Evolutionary conservation across 192 early-diverging fungal genomes (phyloP).

Genomic region (Phycomyces blakesleeanus): DNA sequence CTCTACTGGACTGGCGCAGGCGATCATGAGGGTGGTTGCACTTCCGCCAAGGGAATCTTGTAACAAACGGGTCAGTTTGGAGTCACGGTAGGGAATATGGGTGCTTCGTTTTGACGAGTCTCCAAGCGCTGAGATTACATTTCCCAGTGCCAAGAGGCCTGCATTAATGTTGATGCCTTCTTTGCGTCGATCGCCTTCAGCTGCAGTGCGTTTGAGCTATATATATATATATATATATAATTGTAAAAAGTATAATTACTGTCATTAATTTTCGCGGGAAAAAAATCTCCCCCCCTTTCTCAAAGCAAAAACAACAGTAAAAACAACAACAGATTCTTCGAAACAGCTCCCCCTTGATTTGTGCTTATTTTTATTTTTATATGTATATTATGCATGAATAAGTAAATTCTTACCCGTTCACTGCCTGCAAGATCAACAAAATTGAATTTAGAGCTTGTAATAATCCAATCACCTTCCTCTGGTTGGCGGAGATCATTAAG

Average conservation of each 20-base stretch:
- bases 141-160: slow-evolving; percentile 91
- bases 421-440: slow-evolving; percentile 99
- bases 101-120: slow-evolving; percentile 59
- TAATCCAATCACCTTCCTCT: slow-evolving; percentile 26
- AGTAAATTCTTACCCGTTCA: slow-evolving; percentile 65
- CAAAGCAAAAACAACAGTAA: too few relatives aligned
- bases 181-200: slow-evolving; percentile 87
- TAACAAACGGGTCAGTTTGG: slow-evolving; percentile 92
- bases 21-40: slow-evolving; percentile 87
- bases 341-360: too few relatives aligned
- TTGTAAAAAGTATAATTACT: slow-evolving; percentile 3
- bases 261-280: slow-evolving; percentile 3
- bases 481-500: slow-evolving; percentile 6
- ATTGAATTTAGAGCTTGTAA: slow-evolving; percentile 73
- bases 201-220: slow-evolving; percentile 83
- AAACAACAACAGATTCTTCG: too few relatives aligned
- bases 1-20: slow-evolving; percentile 86
- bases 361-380: neutral
- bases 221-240: too few relatives aligned
- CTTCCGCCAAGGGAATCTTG: slow-evolving; percentile 98
- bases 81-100: slow-evolving; percentile 95
- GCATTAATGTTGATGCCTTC: slow-evolving; percentile 98
- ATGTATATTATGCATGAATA: too few relatives aligned
- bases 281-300: too few relatives aligned
- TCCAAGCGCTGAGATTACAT: slow-evolving; percentile 93